Base-by-base conservation (phyloP, 1,139 yeast genomes). In the Pichia sp. region DNA sequence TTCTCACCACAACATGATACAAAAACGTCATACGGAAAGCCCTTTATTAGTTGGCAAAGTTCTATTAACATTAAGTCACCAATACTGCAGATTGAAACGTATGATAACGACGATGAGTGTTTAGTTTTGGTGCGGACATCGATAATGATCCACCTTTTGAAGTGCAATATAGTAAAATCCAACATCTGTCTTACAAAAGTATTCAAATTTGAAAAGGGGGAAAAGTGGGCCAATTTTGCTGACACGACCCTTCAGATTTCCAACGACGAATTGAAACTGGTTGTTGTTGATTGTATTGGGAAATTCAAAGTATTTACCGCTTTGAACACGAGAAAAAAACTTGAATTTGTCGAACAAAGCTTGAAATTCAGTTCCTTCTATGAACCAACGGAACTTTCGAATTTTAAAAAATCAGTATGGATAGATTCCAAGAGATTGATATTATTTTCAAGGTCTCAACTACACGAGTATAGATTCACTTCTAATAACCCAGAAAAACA, bases 321-420 rank as follows among this genome's bases (percentile, higher is more conserved):
- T 6, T 10, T 33, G 3, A 33, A 9, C 16, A 10, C 23, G 2
- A 8, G 8, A 11, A 31, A 27, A 3, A 36, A 29, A 8, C 5
- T 40, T 5, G 39, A 9, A 2, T 45, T 44, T 38, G 7, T 26
- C 4, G 11, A 40, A 33, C 3, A 29, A 3, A 32, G 27, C 3
- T 27, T 47, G 26, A 42, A 36, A 31, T 32, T 41, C 46, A 39
- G 67, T 61, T 49, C 66, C 1, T 59, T 71, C 7, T 60, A 65
- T 44, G 77, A 75, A 47, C 65, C 72, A 1, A 62, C 65, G 2
- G 85, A 79, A 45, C 55, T 78, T 2, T 81, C 88, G 0, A 66
- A 66, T 39, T 81, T 84, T 74, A 75, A 73, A 49, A 67, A 68
- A 47, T 60, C 79, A 1, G 49, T 60, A 5, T 79, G 85, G 82